Percentiles rank a stretch among this genome's conserved stretches.
Evolutionary conservation across 139 green algal genomes (phyloP).

Genomic region (Haematococcus lacustris): DNA sequence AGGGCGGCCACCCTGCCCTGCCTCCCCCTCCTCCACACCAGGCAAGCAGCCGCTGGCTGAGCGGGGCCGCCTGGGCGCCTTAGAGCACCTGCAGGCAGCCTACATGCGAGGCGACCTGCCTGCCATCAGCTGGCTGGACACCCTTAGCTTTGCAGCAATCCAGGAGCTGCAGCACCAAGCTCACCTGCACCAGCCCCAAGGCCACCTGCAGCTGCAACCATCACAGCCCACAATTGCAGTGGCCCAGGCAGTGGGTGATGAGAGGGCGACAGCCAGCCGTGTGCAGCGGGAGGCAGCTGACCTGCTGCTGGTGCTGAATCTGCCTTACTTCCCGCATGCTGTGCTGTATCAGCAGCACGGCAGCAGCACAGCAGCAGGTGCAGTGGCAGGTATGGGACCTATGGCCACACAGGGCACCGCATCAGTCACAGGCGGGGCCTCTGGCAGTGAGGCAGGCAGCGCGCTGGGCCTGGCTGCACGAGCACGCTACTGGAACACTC

Average conservation of each 20-base stretch:
- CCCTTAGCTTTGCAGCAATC: too few species aligned
- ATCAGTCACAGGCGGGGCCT: not conserved
- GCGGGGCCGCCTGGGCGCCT: constrained; percentile 42
- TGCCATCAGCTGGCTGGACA: too few species aligned
- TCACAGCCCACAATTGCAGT: too few species aligned
- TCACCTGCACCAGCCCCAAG: too few species aligned
- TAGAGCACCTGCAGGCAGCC: constrained; percentile 67
- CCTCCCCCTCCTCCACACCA: constrained; percentile 47
- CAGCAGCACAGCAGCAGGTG: not conserved
- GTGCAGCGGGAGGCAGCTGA: not conserved
- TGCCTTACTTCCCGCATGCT: not conserved
- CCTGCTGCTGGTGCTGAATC: not conserved
- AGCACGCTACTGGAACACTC: too few species aligned
- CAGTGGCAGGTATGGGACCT: not conserved
- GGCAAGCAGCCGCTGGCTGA: constrained; percentile 60
- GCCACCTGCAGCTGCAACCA: too few species aligned
- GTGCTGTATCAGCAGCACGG: not conserved
- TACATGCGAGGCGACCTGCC: constrained; percentile 74
- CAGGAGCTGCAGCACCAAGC: too few species aligned
- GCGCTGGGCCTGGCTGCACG: too few species aligned
- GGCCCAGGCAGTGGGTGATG: not conserved
- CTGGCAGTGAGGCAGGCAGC: too few species aligned
- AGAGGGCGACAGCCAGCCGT: not conserved
- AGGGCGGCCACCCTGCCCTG: constrained; percentile 35
- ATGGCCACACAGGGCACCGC: not conserved